Base-by-base conservation (phyloP, 2,329 filamentous ascomycete genomes). In the Pseudogymnoascus sp. region DNA sequence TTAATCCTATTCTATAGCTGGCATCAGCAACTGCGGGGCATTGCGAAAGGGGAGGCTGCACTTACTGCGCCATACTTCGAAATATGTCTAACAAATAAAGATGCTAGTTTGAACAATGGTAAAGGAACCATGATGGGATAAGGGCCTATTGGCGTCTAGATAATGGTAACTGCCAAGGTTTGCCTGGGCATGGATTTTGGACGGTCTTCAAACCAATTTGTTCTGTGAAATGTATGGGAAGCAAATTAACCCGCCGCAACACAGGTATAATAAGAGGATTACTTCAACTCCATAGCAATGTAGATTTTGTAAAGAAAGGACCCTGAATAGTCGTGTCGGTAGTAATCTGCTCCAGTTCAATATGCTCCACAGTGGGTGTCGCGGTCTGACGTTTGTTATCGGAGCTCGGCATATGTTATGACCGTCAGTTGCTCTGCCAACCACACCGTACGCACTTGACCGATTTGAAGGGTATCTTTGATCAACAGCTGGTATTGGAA, bases 61-160 rank as follows among this genome's bases (percentile, higher is more conserved):
- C 84, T 69, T 81, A 88, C 85, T 63, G 86, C 85, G 71, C 85
- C 85, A 78, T 88, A 88, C 75, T 88, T 88, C 63, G 85, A 88
- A 62, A 88, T 75, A 71, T 88, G 85, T 68, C 84, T 81, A 71
- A 88, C 78, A 68, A 88, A 85, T 57, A 88, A 78, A 63, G 85
- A 75, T 21, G 81, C 85, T 68, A 88, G 83, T 76, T 88, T 88
- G 76, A 88, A 88, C 16, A 88, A 77, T 18, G 86, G 86, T 40
- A 88, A 77, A 63, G 85, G 80, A 51, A 88, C 85, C 86, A 88
- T 88, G 62, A 66, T 69, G 68, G 57, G 29, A 54, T 51, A 34
- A 37, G 6, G 45, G 62, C 47, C 26, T 14, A 63, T 23, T 40
- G 59, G 39, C 59, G 59, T 31, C 59, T 61, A 61, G 23, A 40